A percentile compares a stretch with the other conserved stretches of the same genome.
Evolutionary conservation across 345 rosid species (phyloP).

Genomic region (Punica granatum): DNA sequence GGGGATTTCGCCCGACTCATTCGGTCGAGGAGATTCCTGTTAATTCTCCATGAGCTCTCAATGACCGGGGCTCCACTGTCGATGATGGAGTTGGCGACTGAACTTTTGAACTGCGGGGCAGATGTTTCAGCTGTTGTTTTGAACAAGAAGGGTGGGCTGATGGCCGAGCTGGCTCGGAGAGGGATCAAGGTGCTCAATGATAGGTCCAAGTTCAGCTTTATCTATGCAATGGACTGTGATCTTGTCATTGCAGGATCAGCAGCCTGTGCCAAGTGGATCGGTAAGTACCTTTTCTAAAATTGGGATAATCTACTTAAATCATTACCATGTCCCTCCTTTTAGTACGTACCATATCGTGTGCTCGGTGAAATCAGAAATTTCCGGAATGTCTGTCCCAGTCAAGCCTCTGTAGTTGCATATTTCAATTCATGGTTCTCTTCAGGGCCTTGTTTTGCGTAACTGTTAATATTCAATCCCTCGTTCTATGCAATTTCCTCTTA

Average conservation of each 20-base stretch:
- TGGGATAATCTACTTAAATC: no score
- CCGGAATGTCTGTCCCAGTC: no score
- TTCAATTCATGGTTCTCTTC: no score
- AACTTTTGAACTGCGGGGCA: conserved; percentile 93
- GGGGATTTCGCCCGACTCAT: conserved; percentile 75
- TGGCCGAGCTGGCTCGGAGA: conserved; percentile 75
- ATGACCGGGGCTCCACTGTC: conserved; percentile 96
- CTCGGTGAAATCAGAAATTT: no score
- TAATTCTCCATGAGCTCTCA: conserved; percentile 84
- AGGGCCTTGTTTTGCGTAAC: no score
- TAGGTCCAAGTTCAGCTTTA: conserved; percentile 72
- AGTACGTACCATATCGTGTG: no score
- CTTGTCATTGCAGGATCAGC: conserved; percentile 94
- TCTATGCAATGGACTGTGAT: conserved; percentile 79
- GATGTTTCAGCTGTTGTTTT: conserved; percentile 86
- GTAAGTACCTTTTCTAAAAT: conserved; percentile 23
- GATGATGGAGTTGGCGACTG: conserved; percentile 91
- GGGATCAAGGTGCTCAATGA: conserved; percentile 81
- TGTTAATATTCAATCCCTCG: no score
- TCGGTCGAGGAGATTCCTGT: conserved; percentile 79
- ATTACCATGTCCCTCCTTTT: no score
- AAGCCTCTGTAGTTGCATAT: no score
- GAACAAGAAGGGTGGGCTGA: conserved; percentile 79
- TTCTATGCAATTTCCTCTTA: no score
- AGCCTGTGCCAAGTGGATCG: conserved; percentile 85